These are phyloP conservation scores for Chrysanthemum seticuspe DNA, from an alignment of 129 eudicot species.

Conservation along the genomic window DNA sequence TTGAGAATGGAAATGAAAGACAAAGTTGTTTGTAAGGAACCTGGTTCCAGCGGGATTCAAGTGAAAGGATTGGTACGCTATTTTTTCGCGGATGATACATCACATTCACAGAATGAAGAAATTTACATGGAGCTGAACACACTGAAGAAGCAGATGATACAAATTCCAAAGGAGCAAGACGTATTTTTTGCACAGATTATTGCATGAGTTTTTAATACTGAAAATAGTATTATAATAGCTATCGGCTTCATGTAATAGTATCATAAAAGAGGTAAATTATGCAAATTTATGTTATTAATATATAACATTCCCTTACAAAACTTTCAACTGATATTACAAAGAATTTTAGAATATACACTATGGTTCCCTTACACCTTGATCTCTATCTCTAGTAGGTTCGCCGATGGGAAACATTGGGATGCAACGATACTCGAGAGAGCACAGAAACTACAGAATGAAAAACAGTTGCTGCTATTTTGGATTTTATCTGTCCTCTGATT, in stretches of 20 bases:
- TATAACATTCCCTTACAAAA: constrained; percentile 12
- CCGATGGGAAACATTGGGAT: constrained; percentile 16
- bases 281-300: background rate
- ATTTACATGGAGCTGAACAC: constrained; percentile 30
- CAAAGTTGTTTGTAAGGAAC: constrained; percentile 40
- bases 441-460: constrained; percentile 47
- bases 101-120: constrained; percentile 30
- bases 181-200: background rate
- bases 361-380: background rate
- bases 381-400: constrained; percentile 13
- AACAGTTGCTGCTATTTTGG: constrained; percentile 51
- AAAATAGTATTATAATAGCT: too few species aligned
- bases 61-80: constrained; percentile 33
- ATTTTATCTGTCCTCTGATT: constrained; percentile 61
- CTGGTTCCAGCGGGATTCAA: constrained; percentile 55
- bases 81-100: constrained; percentile 41
- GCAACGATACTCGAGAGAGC: constrained; percentile 28
- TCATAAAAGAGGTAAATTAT: too few species aligned
- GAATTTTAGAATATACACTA: background rate
- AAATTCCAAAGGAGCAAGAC: constrained; percentile 26
- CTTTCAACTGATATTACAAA: constrained; percentile 14
- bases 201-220: background rate
- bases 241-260: too few species aligned
- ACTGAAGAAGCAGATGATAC: constrained; percentile 35
- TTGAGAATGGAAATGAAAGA: constrained; percentile 47